phyloP scores from a whole-genome alignment of 2,329 filamentous ascomycete species.

The Lanzia echinophila region DNA sequence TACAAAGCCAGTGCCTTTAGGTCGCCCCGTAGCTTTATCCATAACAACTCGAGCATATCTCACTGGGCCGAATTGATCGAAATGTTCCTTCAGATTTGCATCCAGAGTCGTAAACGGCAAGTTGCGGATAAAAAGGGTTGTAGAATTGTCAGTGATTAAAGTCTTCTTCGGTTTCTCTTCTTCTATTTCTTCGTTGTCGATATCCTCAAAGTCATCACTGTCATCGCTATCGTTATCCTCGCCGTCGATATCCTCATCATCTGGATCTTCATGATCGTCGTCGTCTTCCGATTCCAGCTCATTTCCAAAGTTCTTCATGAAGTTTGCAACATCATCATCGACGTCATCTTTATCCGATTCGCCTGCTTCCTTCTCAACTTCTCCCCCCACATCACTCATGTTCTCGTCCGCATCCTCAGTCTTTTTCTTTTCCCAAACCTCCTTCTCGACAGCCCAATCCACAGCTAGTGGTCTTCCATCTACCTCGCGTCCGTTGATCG shows the following conservation, averaged over 20 bases:
- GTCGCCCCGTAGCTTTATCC: conserved; percentile 76
- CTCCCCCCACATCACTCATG: conserved; percentile 31
- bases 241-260: conserved; percentile 30
- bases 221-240: conserved; percentile 37
- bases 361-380: conserved; percentile 19
- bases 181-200: conserved; percentile 33
- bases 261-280: conserved; percentile 27
- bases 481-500: conserved; percentile 81
- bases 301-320: conserved; percentile 30
- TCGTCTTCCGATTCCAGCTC: conserved; percentile 34
- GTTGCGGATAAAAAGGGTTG: conserved; percentile 88
- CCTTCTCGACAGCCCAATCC: conserved; percentile 94
- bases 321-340: conserved; percentile 33
- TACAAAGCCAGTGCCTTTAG: conserved; percentile 90
- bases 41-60: conserved; percentile 89
- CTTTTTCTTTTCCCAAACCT: conserved; percentile 63
- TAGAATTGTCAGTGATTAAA: conserved; percentile 54
- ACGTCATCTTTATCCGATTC: conserved; percentile 26
- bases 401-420: conserved; percentile 33
- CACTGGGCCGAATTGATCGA: conserved; percentile 78
- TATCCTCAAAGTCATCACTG: conserved; percentile 39
- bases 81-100: conserved; percentile 75
- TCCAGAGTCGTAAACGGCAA: conserved; percentile 85
- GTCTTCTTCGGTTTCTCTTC: conserved; percentile 33
- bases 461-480: conserved; percentile 86